Percentiles rank a stretch among this genome's conserved stretches.
These are phyloP conservation scores for Candida nanaspora DNA, from an alignment of 805 yeast genomes.

Conservation along the genomic window DNA sequence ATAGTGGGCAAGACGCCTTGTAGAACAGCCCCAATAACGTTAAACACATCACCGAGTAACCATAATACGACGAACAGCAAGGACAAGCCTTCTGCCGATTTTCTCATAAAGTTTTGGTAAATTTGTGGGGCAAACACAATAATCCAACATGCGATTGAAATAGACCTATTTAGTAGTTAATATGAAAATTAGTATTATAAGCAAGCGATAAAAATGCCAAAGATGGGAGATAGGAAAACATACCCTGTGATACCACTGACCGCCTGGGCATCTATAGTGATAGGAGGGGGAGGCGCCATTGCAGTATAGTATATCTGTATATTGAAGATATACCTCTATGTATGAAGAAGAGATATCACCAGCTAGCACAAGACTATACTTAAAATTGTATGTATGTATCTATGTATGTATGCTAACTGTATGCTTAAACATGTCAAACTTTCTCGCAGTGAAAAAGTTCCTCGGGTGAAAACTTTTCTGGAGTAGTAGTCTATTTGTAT, in stretches of 20 bases:
- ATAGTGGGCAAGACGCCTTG: constrained; percentile 93
- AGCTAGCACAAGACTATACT: too few relatives aligned
- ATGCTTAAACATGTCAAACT: too few relatives aligned
- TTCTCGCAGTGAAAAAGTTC: too few relatives aligned
- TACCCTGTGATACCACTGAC: constrained; percentile 69
- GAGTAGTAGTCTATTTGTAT: too few relatives aligned
- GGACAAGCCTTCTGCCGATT: constrained; percentile 86
- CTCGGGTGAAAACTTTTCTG: not conserved
- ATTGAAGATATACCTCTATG: too few relatives aligned
- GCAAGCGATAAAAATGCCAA: too few relatives aligned
- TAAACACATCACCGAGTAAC: constrained; percentile 92
- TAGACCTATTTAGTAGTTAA: constrained; percentile 39
- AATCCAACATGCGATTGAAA: constrained; percentile 96
- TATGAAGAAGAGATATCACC: too few relatives aligned
- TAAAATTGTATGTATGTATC: too few relatives aligned
- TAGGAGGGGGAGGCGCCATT: constrained; percentile 62
- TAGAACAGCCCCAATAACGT: constrained; percentile 81
- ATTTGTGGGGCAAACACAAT: constrained; percentile 97
- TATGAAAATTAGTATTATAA: not conserved
- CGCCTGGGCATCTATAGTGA: constrained; percentile 58
- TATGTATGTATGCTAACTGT: too few relatives aligned
- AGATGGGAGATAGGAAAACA: constrained; percentile 3
- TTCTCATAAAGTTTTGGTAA: constrained; percentile 80
- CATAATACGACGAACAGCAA: constrained; percentile 80
- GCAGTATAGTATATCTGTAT: not conserved